Conservation (phyloP, 495 filamentous ascomycete species). For the Aspergillus biplanus region DNA sequence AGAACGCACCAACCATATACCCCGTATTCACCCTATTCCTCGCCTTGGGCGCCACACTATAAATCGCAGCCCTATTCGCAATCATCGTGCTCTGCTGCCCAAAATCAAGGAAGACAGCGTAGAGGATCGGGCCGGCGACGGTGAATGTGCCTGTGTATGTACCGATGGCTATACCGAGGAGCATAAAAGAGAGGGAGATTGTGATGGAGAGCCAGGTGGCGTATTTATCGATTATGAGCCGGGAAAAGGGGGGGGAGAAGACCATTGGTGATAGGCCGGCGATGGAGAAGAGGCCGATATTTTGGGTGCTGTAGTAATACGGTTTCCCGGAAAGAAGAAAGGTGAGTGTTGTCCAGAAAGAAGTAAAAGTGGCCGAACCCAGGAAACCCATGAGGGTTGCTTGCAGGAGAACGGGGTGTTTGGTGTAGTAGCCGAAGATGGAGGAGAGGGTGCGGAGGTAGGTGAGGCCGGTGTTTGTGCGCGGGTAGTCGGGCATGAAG, state of each 20-base stretch:
- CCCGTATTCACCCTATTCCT: conserved; percentile 81
- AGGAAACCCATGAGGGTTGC: conserved; percentile 62
- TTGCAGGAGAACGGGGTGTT: conserved; percentile 71
- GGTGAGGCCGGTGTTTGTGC: conserved; percentile 60
- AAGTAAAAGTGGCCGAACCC: conserved; percentile 62
- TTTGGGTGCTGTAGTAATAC: conserved; percentile 66
- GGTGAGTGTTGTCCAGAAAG: conserved; percentile 82
- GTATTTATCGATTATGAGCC: conserved; percentile 71
- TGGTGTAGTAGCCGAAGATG: conserved; percentile 63
- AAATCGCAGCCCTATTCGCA: conserved; percentile 73
- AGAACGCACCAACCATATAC: conserved; percentile 78
- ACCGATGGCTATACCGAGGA: conserved; percentile 69
- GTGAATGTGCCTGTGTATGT: conserved; percentile 67
- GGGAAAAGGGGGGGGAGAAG: conserved; percentile 67
- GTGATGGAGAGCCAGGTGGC: conserved; percentile 68
- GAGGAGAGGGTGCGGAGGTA: conserved; percentile 69
- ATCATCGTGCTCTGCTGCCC: conserved; percentile 77
- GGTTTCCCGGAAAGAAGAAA: conserved; percentile 73
- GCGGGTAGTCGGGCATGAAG: conserved; percentile 81
- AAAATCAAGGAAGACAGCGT: conserved; percentile 73
- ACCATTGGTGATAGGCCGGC: conserved; percentile 73
- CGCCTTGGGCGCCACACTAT: conserved; percentile 69
- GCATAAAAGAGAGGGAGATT: conserved; percentile 58
- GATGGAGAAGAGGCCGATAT: conserved; percentile 78
- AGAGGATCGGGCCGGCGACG: conserved; percentile 74